Evolutionary conservation across 306 rosid genomes (phyloP).

Genomic region (Lagenaria siceraria): DNA sequence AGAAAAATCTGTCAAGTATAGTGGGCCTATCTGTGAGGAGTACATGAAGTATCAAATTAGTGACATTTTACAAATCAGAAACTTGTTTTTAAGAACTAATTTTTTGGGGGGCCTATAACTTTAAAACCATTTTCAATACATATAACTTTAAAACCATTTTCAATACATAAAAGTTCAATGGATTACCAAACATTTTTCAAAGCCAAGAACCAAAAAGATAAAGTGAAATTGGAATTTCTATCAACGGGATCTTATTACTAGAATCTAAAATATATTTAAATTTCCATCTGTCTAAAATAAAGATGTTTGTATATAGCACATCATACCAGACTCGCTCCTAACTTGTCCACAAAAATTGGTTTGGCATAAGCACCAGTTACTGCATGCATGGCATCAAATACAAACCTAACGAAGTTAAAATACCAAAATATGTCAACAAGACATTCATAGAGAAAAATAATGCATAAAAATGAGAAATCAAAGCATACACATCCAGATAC

Average conservation of each 20-base stretch:
- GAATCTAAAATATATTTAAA: not conserved
- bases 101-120: not conserved
- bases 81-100: not conserved
- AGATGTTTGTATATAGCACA: conserved; percentile 15
- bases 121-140: not conserved
- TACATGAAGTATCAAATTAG: not conserved
- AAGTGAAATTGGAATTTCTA: not conserved
- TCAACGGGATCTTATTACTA: not conserved
- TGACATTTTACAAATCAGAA: not conserved
- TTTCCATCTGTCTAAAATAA: not conserved
- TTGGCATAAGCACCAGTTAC: conserved; percentile 93
- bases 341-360: conserved; percentile 90
- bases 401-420: conserved; percentile 38
- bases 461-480: not conserved
- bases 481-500: not conserved
- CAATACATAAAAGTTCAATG: not conserved
- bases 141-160: not conserved
- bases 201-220: not conserved
- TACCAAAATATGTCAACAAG: not conserved
- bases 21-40: not conserved
- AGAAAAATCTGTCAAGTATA: not conserved
- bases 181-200: not conserved
- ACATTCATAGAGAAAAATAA: not conserved
- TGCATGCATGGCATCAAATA: conserved; percentile 96
- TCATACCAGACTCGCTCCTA: conserved; percentile 71